Base-by-base conservation (phyloP, 352 stramenopile genomes). In the Globisporangium echinulatum region DNA sequence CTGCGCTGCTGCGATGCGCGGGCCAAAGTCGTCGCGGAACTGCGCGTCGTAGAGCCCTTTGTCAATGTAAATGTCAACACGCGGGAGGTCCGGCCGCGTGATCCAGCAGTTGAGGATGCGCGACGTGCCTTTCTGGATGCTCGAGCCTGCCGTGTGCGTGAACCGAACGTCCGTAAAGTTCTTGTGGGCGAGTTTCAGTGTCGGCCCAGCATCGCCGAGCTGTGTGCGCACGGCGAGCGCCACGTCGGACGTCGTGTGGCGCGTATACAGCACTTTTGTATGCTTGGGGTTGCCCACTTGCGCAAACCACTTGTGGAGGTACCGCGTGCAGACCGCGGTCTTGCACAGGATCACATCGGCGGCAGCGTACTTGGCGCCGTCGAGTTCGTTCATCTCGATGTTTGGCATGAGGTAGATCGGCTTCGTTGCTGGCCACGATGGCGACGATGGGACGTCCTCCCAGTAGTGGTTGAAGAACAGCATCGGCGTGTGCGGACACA, bases 401-500 rank as follows among this genome's bases (percentile, higher is more conserved):
- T 80, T 79, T 13, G 71, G 69, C 74, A 83, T 79, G 8, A 83
- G 50, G 59, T 72, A 87, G 49, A 83, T 44, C 0, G 67, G 69
- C 43, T 82, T 85, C 8, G 33, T 63, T 38, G 44, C 52, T 0
- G 76, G 76, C 67, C 70, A 86, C 11, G 19, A 47, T n/a, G 62
- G 49, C 14, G 54, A 51, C 14, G 67, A 55, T 7, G 64, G 54
- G 6, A 76, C 53, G 19, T 51, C 61, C 5, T 82, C 62, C 74
- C 74, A 82, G 54, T 81, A 85, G 56, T 87, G 77, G 52, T 81
- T 87, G 61, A 87, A 76, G 61, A 85, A 76, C 55, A 85, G 56
- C 59, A 87, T 36, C 6, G 72, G 68, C 44, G 72, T 85, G 54
- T 56, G 72, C 8, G 74, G 72, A 54, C 77, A 87, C 52, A 87